Base-by-base conservation (phyloP, 2,329 filamentous ascomycete species). In the Laburnicola sp. region DNA sequence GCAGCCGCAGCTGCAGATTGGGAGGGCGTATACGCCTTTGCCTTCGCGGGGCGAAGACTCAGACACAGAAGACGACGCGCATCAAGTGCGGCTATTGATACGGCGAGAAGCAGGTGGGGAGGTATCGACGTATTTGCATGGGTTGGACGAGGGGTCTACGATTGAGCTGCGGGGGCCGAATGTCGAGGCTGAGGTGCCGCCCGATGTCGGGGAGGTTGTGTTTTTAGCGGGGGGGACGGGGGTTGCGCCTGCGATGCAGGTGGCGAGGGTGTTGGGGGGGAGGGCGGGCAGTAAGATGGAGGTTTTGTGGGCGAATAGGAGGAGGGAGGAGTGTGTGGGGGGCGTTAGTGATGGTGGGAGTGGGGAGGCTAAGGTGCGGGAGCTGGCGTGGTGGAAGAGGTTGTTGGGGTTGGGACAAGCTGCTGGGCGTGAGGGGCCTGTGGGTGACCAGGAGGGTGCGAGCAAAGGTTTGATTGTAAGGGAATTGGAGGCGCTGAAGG, bases 191-290 rank as follows among this genome's bases (percentile, higher is more conserved):
- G 72, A 76, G 22, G 71, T 88, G 5, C 80, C 83, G 3, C 65
- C 66, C 21, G 72, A 80, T 49, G 78, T 82, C 25, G 71, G 75
- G 43, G 77, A 82, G 52, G 79, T 97, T 2, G 77, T 97, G 2
- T 96, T 97, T 65, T 76, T 97, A 21, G 94, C 92, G 1, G 94
- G 92, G 2, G 94, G 94, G 0, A 99, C 94, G 0, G 93, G 94
- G 1, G 88, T 99, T 62, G 91, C 91, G 11, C 90, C 93, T 0
- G 94, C 92, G 6, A 74, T 97, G 71, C 93, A 97, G 74, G 83
- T 88, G 35, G 89, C 86, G 1, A 76, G 85, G 54, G 82, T 83
- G 0, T 72, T 93, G 8, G 74, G 85, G 3, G 72, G 79, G 53
- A 59, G 69, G 21, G 57, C 70, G 58, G 66, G 75, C 50, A 58